phyloP scores from a whole-genome alignment of 306 rosid species.

The Acacia crassicarpa region DNA sequence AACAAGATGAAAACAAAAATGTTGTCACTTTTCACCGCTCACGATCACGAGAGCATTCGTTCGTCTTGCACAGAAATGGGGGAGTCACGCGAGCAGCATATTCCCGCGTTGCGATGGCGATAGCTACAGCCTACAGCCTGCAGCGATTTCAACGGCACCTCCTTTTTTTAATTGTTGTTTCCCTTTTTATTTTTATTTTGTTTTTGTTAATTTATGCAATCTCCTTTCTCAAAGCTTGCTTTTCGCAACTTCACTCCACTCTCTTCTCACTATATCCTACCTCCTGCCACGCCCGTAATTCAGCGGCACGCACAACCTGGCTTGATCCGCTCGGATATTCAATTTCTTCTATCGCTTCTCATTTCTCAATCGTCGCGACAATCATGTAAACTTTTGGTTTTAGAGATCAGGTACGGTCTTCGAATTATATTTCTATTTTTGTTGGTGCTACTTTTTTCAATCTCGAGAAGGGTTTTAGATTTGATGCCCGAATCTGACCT shows the following conservation, averaged over 20 bases:
- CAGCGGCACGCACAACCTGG: background rate
- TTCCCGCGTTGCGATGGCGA: conserved; percentile 30
- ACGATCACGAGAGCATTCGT: background rate
- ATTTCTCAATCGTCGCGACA: background rate
- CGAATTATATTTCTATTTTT: background rate
- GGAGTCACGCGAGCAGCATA: background rate
- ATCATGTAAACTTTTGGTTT: background rate
- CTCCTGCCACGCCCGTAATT: background rate
- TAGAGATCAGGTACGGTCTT: background rate
- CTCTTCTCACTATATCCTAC: background rate
- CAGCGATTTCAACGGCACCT: conserved; percentile 35
- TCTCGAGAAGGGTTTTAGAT: background rate
- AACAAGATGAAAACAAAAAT: background rate
- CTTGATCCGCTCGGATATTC: conserved; percentile 1
- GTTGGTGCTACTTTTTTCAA: background rate
- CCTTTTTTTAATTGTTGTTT: background rate
- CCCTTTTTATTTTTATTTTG: background rate
- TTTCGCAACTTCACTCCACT: background rate
- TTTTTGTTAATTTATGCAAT: background rate
- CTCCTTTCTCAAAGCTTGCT: background rate
- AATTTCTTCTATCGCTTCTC: background rate
- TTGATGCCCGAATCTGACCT: background rate
- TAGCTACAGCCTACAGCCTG: conserved; percentile 14
- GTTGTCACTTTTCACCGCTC: background rate
- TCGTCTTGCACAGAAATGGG: background rate